Evolutionary conservation across 2,329 filamentous ascomycete species (phyloP), one percentile per base, ranked within the genome.

Genomic region (Claviceps sp.): DNA sequence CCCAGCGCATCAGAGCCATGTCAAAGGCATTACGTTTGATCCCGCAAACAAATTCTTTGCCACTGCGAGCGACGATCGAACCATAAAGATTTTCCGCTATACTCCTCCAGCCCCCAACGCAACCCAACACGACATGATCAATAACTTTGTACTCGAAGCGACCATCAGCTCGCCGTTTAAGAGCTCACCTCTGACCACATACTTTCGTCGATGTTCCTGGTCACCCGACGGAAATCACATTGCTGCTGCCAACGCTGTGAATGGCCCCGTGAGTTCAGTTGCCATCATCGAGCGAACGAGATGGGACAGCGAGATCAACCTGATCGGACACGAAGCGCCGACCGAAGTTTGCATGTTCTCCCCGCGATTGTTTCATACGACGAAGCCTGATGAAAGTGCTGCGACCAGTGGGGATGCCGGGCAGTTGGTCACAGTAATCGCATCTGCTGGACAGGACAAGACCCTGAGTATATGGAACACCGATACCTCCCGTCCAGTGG

Each of bases 11-110:
- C 89, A 95, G 66, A 96, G 89, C 66, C 94, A 97, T 65, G 93
- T 98, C 71, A 98, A 98, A 67, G 93, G 94, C 56, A 94, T 98
- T 61, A 95, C 91, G 0, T 98, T 98, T 64, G 93, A 98, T 64
- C 93, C 93, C 0, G 93, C 93, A 43, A 97, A 97, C 72, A 98
- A 97, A 66, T 98, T 95, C 73, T 98, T 98, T 68, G 93, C 94
- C 16, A 98, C 94, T 0, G 90, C 94, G 2, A 95, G 89, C 70
- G 93, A 98, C 66, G 93, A 98, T 67, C 83, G 93, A 54, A 91
- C 89, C 2, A 95, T 98, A 69, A 95, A 95, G 66, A 88, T 98
- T 61, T 97, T 95, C 69, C 83, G 90, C 54, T 98, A 96, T 67
- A 95, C 87, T 2, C 86, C 91, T 1, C 90, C 93, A 0, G 79